Percentiles rank a stretch among this genome's conserved stretches.
Evolutionary conservation across 352 stramenopile genomes (phyloP).

Genomic region (Blastocystis sp.): DNA sequence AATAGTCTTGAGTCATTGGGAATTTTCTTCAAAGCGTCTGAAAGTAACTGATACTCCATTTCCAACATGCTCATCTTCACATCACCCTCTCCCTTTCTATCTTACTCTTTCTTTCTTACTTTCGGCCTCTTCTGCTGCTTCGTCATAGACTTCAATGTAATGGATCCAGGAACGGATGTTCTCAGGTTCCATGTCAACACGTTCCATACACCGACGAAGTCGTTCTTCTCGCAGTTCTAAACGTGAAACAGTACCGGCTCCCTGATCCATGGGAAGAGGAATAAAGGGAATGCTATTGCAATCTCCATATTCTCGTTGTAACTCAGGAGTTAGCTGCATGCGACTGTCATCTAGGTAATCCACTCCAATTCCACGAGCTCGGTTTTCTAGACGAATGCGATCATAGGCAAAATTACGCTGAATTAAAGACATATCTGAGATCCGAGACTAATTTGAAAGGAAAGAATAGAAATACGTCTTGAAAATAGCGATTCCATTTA

Average conservation of each 20-base stretch:
- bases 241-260: neutral
- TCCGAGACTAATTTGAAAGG: neutral
- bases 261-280: neutral
- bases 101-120: slow-evolving; percentile 1
- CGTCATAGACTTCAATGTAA: neutral
- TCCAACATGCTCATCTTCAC: slow-evolving; percentile 14
- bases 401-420: slow-evolving; percentile 42
- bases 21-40: slow-evolving; percentile 34
- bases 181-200: slow-evolving; percentile 1
- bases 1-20: neutral
- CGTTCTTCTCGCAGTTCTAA: neutral
- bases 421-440: neutral
- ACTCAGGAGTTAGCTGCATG: neutral
- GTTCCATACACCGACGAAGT: neutral
- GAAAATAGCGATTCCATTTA: neutral
- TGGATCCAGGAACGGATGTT: neutral
- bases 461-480: neutral
- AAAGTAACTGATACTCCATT: slow-evolving; percentile 22
- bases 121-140: neutral
- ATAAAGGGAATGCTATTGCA: slow-evolving; percentile 34
- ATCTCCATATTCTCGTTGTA: neutral
- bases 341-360: slow-evolving; percentile 2
- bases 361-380: neutral
- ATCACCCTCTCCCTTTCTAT: neutral
- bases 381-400: slow-evolving; percentile 8